Evolutionary conservation across 768 basidiomycete genomes (phyloP).

Genomic region (Plicaturopsis crispa): DNA sequence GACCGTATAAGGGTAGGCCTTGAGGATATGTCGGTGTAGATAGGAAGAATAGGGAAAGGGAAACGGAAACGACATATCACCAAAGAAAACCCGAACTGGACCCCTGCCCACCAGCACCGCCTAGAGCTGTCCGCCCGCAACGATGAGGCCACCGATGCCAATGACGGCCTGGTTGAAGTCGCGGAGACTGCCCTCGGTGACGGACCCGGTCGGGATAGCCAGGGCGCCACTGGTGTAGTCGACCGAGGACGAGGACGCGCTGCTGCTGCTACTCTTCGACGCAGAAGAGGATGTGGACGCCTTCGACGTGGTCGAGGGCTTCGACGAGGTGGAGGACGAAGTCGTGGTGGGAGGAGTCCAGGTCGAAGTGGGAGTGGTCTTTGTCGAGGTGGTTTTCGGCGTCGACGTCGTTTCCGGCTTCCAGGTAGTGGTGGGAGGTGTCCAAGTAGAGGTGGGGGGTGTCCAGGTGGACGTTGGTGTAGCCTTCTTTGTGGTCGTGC

Average conservation of each 20-base stretch:
- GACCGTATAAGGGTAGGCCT: no score
- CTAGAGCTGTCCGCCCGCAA: no score
- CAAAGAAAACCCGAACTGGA: no score
- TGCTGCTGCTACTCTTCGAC: not conserved
- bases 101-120: no score
- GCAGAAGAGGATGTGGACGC: constrained; percentile 1
- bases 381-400: not conserved
- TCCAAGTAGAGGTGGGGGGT: constrained; percentile 14
- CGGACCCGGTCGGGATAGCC: constrained; percentile 2
- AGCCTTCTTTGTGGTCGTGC: constrained; percentile 10
- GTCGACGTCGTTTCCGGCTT: not conserved
- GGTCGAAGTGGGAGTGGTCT: not conserved
- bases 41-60: no score
- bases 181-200: not conserved
- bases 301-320: not conserved
- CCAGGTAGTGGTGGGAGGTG: constrained; percentile 11
- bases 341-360: constrained; percentile 2
- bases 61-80: no score
- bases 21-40: no score
- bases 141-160: constrained; percentile 4
- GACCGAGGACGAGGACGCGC: constrained; percentile 1
- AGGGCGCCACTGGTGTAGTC: constrained; percentile 4
- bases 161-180: constrained; percentile 5
- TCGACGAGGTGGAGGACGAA: not conserved
- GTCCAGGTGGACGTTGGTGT: constrained; percentile 12